These are phyloP conservation scores for Tetracladium maxilliforme DNA, from an alignment of 2,329 filamentous ascomycete species.

Conservation along the genomic window DNA sequence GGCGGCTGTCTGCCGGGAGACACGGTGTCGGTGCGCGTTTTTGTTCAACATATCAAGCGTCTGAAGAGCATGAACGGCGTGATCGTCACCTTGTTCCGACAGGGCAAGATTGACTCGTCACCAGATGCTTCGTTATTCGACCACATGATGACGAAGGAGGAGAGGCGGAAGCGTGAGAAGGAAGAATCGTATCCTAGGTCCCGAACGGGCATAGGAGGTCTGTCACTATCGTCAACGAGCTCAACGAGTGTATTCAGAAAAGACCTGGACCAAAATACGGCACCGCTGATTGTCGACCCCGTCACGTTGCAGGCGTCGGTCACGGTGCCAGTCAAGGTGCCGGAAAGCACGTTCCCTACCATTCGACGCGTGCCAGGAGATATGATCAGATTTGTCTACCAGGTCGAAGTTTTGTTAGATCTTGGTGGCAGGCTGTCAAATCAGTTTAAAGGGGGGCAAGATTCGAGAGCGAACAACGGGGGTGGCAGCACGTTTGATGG, in stretches of 20 bases:
- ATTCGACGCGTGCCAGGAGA: constrained; percentile 80
- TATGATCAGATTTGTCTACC: constrained; percentile 92
- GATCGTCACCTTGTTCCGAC: constrained; percentile 82
- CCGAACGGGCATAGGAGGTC: constrained; percentile 68
- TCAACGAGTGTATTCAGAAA: constrained; percentile 92
- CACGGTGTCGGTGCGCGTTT: constrained; percentile 62
- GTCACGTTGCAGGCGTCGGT: constrained; percentile 63
- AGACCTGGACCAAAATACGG: constrained; percentile 78
- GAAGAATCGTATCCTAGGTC: constrained; percentile 82
- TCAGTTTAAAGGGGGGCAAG: constrained; percentile 21
- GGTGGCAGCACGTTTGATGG: constrained; percentile 17
- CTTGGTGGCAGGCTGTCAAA: constrained; percentile 72
- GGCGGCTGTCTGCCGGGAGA: constrained; percentile 82
- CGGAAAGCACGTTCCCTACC: constrained; percentile 83
- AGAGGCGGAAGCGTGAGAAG: constrained; percentile 50
- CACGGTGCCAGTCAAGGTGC: constrained; percentile 71
- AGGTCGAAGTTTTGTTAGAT: constrained; percentile 84
- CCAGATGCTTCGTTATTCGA: constrained; percentile 36
- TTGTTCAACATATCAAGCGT: constrained; percentile 74
- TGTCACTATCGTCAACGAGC: constrained; percentile 74
- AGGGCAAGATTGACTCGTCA: constrained; percentile 75
- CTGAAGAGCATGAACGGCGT: constrained; percentile 87
- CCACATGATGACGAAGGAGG: constrained; percentile 40
- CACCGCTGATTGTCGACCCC: constrained; percentile 79
- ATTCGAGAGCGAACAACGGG: constrained; percentile 6